A percentile compares a stretch with the other conserved stretches of the same genome.
These are phyloP conservation scores for Candida patagonica DNA, from an alignment of 805 yeast genomes.

Conservation along the genomic window DNA sequence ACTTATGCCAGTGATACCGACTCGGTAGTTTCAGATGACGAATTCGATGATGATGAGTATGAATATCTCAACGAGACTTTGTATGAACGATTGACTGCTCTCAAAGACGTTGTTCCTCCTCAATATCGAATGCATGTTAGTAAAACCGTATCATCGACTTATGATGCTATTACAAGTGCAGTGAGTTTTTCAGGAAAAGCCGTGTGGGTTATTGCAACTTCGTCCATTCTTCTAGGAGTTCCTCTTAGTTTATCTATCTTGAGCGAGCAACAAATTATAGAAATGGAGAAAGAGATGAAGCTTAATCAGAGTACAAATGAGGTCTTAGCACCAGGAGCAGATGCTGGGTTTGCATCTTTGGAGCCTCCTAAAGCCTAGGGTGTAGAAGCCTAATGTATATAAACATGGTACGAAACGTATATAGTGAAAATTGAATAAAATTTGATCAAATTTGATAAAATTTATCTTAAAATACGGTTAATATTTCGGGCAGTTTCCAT, in stretches of 20 bases:
- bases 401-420: not conserved
- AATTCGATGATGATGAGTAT: constrained; percentile 42
- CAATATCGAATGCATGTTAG: constrained; percentile 54
- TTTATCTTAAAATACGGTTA: not conserved
- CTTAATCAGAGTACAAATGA: constrained; percentile 26
- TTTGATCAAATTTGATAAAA: too few species aligned
- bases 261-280: constrained; percentile 87
- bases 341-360: constrained; percentile 26
- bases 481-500: not conserved
- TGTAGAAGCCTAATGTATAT: not conserved
- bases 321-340: constrained; percentile 29
- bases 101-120: constrained; percentile 88
- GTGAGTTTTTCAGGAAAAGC: constrained; percentile 60
- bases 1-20: constrained; percentile 44
- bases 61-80: constrained; percentile 75
- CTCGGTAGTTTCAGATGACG: constrained; percentile 39
- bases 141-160: constrained; percentile 24
- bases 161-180: constrained; percentile 35
- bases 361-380: constrained; percentile 12
- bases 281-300: constrained; percentile 87
- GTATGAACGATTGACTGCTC: constrained; percentile 79
- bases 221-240: constrained; percentile 79
- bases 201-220: constrained; percentile 79
- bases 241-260: constrained; percentile 85
- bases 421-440: too few species aligned